Percentiles rank a stretch among this genome's conserved stretches.
Evolutionary conservation across 371 early-diverging fungal genomes (phyloP).

Genomic region (Apophysomyces elegans): DNA sequence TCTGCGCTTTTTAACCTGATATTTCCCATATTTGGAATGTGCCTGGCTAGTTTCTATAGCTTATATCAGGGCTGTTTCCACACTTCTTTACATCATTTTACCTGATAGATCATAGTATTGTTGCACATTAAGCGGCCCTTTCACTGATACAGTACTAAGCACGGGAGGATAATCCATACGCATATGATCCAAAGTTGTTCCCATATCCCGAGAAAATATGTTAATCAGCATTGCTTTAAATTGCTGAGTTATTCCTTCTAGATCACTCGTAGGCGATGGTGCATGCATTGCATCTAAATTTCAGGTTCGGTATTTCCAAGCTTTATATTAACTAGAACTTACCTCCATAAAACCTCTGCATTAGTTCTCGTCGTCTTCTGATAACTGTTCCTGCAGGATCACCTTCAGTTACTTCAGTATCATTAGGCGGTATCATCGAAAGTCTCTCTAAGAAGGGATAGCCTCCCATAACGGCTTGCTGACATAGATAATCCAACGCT

Average conservation of each 20-base stretch:
- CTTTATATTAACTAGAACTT: constrained; percentile 2
- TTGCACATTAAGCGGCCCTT: constrained; percentile 52
- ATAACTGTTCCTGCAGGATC: constrained; percentile 52
- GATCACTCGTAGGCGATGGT: constrained; percentile 21
- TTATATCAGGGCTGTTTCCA: background rate
- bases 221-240: constrained; percentile 50
- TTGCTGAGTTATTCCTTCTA: constrained; percentile 33
- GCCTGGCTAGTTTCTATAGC: constrained; percentile 55
- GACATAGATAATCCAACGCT: constrained; percentile 45
- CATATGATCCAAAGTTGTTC: constrained; percentile 20
- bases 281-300: constrained; percentile 11
- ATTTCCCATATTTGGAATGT: constrained; percentile 69
- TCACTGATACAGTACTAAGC: constrained; percentile 44
- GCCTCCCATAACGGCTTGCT: constrained; percentile 57
- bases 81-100: constrained; percentile 13
- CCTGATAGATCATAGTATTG: constrained; percentile 54
- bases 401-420: constrained; percentile 47
- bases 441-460: constrained; percentile 57
- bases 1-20: constrained; percentile 63
- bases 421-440: constrained; percentile 29
- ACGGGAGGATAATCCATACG: constrained; percentile 29
- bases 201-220: constrained; percentile 44
- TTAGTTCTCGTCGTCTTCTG: constrained; percentile 49
- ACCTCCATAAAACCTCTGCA: constrained; percentile 54
- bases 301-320: background rate